These are phyloP conservation scores for Lyophyllum shimeji DNA, from an alignment of 768 basidiomycete species.

Conservation along the genomic window DNA sequence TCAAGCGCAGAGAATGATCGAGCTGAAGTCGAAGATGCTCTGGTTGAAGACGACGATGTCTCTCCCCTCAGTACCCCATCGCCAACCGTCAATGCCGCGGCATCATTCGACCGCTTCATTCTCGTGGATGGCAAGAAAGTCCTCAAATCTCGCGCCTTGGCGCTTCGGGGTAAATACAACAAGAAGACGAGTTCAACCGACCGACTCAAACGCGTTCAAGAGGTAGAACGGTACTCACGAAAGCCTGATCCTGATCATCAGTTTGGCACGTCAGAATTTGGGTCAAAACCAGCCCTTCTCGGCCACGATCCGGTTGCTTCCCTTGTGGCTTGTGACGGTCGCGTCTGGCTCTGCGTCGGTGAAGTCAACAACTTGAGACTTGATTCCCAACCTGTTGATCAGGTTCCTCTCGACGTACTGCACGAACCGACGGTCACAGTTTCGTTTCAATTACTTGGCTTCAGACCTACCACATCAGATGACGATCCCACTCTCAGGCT, in stretches of 20 bases:
- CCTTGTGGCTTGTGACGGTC: slow-evolving; percentile 10
- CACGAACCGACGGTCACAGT: slow-evolving; percentile 8
- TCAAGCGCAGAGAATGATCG: background rate
- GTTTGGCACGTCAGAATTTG: background rate
- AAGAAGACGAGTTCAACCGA: slow-evolving; percentile 6
- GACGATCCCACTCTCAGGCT: slow-evolving; percentile 16
- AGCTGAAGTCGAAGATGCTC: background rate
- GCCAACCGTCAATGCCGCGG: background rate
- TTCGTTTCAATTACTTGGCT: slow-evolving; percentile 17
- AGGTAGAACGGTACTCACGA: background rate
- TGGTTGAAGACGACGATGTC: background rate
- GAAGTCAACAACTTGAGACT: slow-evolving; percentile 5
- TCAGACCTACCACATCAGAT: slow-evolving; percentile 15
- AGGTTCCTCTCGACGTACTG: slow-evolving; percentile 12
- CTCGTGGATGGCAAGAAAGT: background rate
- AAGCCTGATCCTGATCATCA: background rate
- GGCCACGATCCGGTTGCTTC: slow-evolving; percentile 15
- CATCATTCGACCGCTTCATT: background rate
- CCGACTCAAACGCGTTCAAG: slow-evolving; percentile 1
- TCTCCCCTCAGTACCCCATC: background rate
- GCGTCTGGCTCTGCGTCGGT: slow-evolving; percentile 14
- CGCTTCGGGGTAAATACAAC: background rate
- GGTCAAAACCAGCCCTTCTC: background rate
- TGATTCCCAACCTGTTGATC: slow-evolving; percentile 7
- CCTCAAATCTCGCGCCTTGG: background rate